These are phyloP conservation scores for Teratosphaeria zuluensis DNA, from an alignment of 2,329 filamentous ascomycete species.

Conservation along the genomic window DNA sequence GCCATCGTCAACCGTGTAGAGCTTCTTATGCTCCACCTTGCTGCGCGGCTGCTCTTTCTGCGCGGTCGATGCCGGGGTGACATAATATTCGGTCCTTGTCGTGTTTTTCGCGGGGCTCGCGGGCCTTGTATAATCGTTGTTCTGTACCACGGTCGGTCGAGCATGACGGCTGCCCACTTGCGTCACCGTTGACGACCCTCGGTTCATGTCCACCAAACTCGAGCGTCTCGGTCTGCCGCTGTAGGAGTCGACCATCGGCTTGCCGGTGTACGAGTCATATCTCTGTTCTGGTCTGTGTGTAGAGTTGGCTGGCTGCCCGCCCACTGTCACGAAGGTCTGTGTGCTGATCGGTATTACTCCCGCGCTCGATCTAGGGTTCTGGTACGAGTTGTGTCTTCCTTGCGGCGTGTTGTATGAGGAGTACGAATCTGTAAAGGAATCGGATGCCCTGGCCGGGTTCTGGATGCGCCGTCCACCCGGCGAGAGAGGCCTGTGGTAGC, in stretches of 20 bases:
- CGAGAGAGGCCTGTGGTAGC: conserved; percentile 25
- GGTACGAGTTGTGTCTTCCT: conserved; percentile 18
- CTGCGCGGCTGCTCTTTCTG: conserved; percentile 13
- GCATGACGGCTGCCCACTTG: conserved; percentile 21
- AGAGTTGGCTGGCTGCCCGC: conserved; percentile 6
- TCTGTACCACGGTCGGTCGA: conserved; percentile 24
- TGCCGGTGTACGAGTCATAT: conserved; percentile 9
- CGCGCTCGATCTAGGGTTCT: conserved; percentile 24
- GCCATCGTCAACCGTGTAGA: conserved; percentile 40
- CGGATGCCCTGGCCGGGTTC: conserved; percentile 22
- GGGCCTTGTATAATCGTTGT: conserved; percentile 25
- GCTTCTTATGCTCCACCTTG: conserved; percentile 33
- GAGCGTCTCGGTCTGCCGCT: conserved; percentile 36
- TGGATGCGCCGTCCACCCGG: conserved; percentile 26
- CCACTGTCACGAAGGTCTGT: conserved; percentile 25
- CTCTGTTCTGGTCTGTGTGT: conserved; percentile 17
- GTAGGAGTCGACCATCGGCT: conserved; percentile 28
- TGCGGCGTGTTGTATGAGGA: conserved; percentile 4
- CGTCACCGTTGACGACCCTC: conserved; percentile 18
- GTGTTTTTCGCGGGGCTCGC: conserved; percentile 30
- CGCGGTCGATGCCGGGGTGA: conserved; percentile 25
- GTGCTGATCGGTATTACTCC: conserved; percentile 29
- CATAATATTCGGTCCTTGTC: conserved; percentile 24
- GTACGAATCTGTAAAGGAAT: conserved; percentile 21
- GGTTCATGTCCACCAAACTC: conserved; percentile 30